Base-by-base conservation (phyloP, 169 alveolate species). In the Plasmodium reichenowi region DNA sequence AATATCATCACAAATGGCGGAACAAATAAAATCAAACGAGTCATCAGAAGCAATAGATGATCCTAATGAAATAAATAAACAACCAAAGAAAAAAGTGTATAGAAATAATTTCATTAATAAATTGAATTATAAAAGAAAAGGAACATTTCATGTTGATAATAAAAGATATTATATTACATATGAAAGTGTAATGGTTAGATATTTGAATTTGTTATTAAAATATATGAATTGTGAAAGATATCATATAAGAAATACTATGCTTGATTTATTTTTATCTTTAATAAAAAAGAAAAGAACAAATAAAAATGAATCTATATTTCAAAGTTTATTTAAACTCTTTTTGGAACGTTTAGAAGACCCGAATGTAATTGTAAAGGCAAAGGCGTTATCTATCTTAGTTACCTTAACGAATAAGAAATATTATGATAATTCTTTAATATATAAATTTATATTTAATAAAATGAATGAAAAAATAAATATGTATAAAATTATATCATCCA, bases 341-440 rank as follows among this genome's bases (percentile, higher is more conserved):
- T 47, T 78, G 20, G 89, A 78, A 54, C 64, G 89, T 43, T 66
- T 78, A 78, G 89, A 78, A 66, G 89, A 78, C 22, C 78, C 89
- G 3, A 78, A 64, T 60, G 54, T 48, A 52, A 60, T 78, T 50
- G 89, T 78, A 17, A 78, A 47, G 67, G 75, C 89, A 64, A 78
- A 78, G 48, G 89, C 89, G 0, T 32, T 78, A n/a, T 78, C 89
- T 45, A 78, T 78, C 10, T 20, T 78, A 32, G 89, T 52, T 7
- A 78, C 20, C 2, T 43, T 78, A 45, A 78, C 89, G 17, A 78
- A 52, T 52, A 78, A 45, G 47, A 78, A 78, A 64, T 54, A 78
- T 22, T 76, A 78, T 66, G 52, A 59, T 64, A 78, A 78, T 78
- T 24, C 38, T n/a, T 32, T 78, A 10, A 47, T 78, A 6, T 50